Percentiles rank a stretch among this genome's conserved stretches.
These are phyloP conservation scores for Penicillium coprophilum DNA, from an alignment of 495 filamentous ascomycete genomes.

Conservation along the genomic window DNA sequence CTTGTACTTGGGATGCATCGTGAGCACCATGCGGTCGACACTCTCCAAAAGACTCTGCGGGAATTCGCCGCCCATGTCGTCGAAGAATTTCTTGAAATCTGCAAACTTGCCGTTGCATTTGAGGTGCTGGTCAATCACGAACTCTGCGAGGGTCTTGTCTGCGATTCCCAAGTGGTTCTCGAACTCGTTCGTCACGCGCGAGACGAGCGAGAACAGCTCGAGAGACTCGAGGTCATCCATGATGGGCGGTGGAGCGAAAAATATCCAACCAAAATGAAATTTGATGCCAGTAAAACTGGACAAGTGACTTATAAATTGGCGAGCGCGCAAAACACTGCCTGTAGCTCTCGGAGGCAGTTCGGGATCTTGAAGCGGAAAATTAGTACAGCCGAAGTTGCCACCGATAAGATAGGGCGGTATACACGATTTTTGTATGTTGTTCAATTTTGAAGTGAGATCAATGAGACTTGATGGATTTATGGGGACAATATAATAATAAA, in stretches of 20 bases:
- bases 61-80: constrained; percentile 80
- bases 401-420: constrained; percentile 42
- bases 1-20: constrained; percentile 89
- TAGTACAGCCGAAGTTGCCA: constrained; percentile 41
- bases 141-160: constrained; percentile 94
- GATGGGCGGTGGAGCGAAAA: constrained; percentile 11
- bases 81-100: constrained; percentile 70
- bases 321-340: constrained; percentile 24
- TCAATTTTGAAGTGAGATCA: not conserved
- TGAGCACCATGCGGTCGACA: constrained; percentile 81
- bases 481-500: not conserved
- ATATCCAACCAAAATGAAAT: constrained; percentile 7
- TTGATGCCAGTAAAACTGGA: constrained; percentile 3
- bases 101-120: constrained; percentile 62
- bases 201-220: constrained; percentile 89
- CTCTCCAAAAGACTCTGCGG: constrained; percentile 86
- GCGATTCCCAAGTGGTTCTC: constrained; percentile 90
- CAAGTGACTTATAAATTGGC: constrained; percentile 9
- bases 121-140: constrained; percentile 84
- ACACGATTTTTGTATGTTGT: not conserved
- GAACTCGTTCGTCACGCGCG: constrained; percentile 90
- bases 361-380: constrained; percentile 44
- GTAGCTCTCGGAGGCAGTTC: constrained; percentile 9
- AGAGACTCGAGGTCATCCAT: constrained; percentile 93
- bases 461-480: not conserved